These are phyloP conservation scores for Coccinonectria pachysandricola DNA, from an alignment of 2,329 filamentous ascomycete species.

Conservation along the genomic window DNA sequence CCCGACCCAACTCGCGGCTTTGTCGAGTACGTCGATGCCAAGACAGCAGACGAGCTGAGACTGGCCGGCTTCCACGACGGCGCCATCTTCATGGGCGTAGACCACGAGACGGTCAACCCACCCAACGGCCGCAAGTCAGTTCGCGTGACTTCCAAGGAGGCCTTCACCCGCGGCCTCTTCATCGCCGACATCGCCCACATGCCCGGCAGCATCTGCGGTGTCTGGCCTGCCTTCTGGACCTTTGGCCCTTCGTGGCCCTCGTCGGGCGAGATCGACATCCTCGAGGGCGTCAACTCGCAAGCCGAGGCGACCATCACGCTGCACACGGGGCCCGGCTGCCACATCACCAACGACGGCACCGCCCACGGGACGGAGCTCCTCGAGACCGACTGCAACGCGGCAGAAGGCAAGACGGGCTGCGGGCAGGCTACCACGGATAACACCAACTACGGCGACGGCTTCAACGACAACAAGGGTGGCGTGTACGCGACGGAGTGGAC, in stretches of 20 bases:
- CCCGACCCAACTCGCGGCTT: conserved; percentile 65
- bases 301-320: conserved; percentile 53
- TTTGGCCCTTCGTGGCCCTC: conserved; percentile 61
- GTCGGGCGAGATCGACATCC: conserved; percentile 67
- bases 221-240: conserved; percentile 66
- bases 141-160: conserved; percentile 55
- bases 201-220: conserved; percentile 60
- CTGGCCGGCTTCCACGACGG: conserved; percentile 47
- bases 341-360: conserved; percentile 38
- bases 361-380: conserved; percentile 36
- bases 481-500: conserved; percentile 74
- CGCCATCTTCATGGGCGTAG: conserved; percentile 59
- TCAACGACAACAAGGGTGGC: conserved; percentile 61
- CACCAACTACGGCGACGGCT: conserved; percentile 53
- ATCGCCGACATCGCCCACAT: conserved; percentile 66
- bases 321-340: conserved; percentile 54
- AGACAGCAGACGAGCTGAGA: conserved; percentile 44
- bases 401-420: conserved; percentile 48
- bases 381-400: conserved; percentile 45
- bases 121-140: conserved; percentile 56
- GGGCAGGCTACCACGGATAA: conserved; percentile 39
- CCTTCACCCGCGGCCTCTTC: conserved; percentile 60
- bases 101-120: conserved; percentile 46
- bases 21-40: conserved; percentile 55
- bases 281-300: conserved; percentile 64